phyloP scores from a whole-genome alignment of 2,329 filamentous ascomycete genomes.

The Aureobasidium sp. region DNA sequence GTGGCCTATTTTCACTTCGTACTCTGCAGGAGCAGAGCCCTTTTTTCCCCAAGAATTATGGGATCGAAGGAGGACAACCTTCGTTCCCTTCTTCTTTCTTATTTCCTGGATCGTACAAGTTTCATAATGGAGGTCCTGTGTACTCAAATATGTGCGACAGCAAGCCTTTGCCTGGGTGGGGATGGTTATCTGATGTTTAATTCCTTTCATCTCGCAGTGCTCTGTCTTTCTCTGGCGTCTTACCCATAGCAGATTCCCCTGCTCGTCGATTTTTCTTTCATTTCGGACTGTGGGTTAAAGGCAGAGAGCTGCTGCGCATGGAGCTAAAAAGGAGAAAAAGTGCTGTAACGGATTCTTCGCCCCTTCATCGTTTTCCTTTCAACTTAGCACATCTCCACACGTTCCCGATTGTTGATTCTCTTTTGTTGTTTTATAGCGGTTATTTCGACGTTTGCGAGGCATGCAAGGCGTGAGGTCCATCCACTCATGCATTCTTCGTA shows the following conservation, averaged over 20 bases:
- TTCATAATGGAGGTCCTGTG: slow-evolving; percentile 10
- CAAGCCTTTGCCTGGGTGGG: slow-evolving; percentile 9
- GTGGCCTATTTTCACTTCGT: slow-evolving; percentile 10
- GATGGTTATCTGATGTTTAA: slow-evolving; percentile 5
- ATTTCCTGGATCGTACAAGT: slow-evolving; percentile 6
- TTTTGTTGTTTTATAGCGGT: slow-evolving; percentile 9
- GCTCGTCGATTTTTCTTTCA: not conserved
- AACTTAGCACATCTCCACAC: not conserved
- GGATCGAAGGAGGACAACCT: not conserved
- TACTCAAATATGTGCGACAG: slow-evolving; percentile 2
- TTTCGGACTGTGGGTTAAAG: not conserved
- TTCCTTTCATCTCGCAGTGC: not conserved
- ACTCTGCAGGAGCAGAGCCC: slow-evolving; percentile 9
- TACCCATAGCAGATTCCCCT: not conserved
- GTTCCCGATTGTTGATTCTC: not conserved
- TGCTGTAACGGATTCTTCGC: not conserved
- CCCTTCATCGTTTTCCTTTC: not conserved
- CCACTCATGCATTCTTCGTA: not conserved
- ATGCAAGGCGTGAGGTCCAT: not conserved
- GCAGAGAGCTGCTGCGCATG: not conserved
- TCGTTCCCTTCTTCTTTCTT: slow-evolving; percentile 8
- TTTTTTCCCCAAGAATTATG: not conserved
- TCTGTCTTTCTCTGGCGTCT: not conserved
- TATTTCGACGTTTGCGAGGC: not conserved
- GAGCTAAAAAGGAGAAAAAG: slow-evolving; percentile 4